Evolutionary conservation across 2,329 filamentous ascomycete genomes (phyloP), one percentile per base, ranked within the genome.

Genomic region (Penicillium fuscoglaucum): DNA sequence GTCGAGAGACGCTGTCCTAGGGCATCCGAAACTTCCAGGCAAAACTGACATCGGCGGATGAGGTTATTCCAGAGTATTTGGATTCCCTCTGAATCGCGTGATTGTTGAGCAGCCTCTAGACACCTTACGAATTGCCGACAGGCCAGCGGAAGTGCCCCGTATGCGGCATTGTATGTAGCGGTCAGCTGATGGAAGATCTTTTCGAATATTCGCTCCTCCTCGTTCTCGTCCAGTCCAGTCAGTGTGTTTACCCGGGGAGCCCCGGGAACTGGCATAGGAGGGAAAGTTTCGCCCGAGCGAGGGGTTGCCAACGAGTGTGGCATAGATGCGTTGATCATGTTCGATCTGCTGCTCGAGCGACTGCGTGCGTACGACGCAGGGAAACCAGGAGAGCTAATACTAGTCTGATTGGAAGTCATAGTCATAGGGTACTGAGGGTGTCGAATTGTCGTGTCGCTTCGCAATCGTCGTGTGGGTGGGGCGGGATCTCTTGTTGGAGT

Each of bases 181-280:
- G 88, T 87, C 26, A 96, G 79, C 46, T 89, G 89, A 35, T 91
- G 71, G 76, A 90, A 96, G 24, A 97, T 91, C 61, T 82, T 85
- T 62, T 96, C 93, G 65, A 96, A 96, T 29, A 87, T 83, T 17
- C 84, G 83, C 66, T 96, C 91, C 62, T 96, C 91, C 63, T 91
- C 89, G 2, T 83, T 84, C 57, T 85, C 83, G 47, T 84, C 83
- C 50, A 87, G 84, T 51, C 91, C 89, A 10, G 79, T 82, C 45
- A 85, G 72, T 8, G 80, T 77, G 47, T 80, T 81, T 44, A 82
- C 82, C 43, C 83, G 80, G 31, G 80, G 78, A 54, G 80, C 73
- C 26, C 74, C 79, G 29, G 78, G 74, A 19, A 74, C 77, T 56
- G 78, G 70, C 66, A 73, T 69, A 67, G 74, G 62, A 81, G 78